Evolutionary conservation across 768 basidiomycete species (phyloP).

Genomic region (Amanita pseudoporphyria): DNA sequence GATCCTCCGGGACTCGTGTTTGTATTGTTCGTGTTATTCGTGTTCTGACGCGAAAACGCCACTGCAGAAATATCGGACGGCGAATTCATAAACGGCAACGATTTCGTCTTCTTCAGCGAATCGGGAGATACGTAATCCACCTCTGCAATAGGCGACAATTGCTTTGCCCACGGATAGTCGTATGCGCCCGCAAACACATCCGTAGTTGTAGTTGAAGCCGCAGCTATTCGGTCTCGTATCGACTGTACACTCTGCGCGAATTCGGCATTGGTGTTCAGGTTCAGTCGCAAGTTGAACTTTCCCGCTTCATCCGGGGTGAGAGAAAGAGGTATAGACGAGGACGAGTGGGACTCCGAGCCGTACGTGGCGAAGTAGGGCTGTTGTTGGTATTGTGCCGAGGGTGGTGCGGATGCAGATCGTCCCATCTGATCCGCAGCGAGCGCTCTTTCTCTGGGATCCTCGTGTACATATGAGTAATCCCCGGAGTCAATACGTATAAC

Average conservation of each 20-base stretch:
- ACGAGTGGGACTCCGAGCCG: not conserved
- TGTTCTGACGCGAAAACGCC: constrained; percentile 6
- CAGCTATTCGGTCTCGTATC: constrained; percentile 18
- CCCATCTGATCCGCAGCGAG: constrained; percentile 5
- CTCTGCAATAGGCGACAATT: constrained; percentile 59
- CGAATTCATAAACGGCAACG: constrained; percentile 11
- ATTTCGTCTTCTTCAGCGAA: constrained; percentile 13
- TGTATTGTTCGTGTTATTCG: constrained; percentile 10
- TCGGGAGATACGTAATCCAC: constrained; percentile 50
- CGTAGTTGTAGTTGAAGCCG: constrained; percentile 15
- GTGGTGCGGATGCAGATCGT: constrained; percentile 4
- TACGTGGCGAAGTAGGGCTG: not conserved
- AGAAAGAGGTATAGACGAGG: not conserved
- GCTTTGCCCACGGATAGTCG: constrained; percentile 33
- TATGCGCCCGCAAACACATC: constrained; percentile 28
- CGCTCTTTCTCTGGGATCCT: not conserved
- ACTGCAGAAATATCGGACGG: constrained; percentile 16
- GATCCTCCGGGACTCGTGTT: constrained; percentile 25
- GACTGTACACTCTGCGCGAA: constrained; percentile 31
- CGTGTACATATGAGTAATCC: constrained; percentile 1
- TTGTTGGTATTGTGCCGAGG: not conserved
- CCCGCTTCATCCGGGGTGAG: constrained; percentile 9
- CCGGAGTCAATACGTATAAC: constrained; percentile 5
- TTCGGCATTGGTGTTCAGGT: constrained; percentile 19
- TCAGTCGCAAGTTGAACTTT: constrained; percentile 15